Conservation (phyloP, 2,329 filamentous ascomycete genomes). For the Fusarium ramigenum region DNA sequence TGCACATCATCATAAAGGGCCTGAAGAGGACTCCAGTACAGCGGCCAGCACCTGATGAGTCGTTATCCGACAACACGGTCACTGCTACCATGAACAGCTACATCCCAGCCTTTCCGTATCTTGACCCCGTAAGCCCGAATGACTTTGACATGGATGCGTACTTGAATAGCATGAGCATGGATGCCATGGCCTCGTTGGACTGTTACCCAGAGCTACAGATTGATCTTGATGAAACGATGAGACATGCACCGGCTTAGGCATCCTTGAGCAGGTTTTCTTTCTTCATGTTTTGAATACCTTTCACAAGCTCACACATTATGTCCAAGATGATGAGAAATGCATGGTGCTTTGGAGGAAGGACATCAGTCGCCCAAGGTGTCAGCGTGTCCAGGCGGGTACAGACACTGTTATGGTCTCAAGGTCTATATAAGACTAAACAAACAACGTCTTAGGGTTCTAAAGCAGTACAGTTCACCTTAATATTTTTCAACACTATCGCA, state of each 20-base stretch:
- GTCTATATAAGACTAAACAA: not conserved
- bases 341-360: not conserved
- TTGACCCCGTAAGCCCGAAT: not conserved
- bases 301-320: not conserved
- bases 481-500: not conserved
- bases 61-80: not conserved
- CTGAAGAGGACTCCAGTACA: not conserved
- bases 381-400: accelerated
- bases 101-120: not conserved
- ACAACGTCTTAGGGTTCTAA: not conserved
- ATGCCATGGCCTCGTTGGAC: not conserved
- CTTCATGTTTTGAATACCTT: not conserved
- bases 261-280: too few species aligned
- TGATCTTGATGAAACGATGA: conserved; percentile 4
- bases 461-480: not conserved
- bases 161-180: conserved; percentile 3
- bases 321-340: too few species aligned
- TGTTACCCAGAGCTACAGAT: conserved; percentile 6
- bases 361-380: not conserved
- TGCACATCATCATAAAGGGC: conserved; percentile 7
- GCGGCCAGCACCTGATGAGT: not conserved
- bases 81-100: not conserved
- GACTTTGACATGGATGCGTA: conserved; percentile 6
- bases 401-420: not conserved
- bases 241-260: not conserved